Evolutionary conservation across 176 grass and related monocot species (phyloP), one percentile per base, ranked within the genome.

Genomic region (Musa acuminata): DNA sequence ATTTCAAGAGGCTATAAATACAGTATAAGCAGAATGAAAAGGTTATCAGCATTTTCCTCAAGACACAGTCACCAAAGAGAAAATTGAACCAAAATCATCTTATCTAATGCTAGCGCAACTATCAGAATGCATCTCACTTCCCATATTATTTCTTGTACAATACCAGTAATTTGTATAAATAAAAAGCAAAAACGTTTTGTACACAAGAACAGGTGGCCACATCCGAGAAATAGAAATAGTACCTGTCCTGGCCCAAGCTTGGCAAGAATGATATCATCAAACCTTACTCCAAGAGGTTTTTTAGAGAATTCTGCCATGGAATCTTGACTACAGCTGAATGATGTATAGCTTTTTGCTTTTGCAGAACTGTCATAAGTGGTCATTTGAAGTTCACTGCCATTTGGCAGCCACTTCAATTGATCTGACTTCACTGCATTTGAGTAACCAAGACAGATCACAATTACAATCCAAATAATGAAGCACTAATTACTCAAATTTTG

Each of bases 201-300:
- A 21, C n/a, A n/a, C 19, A 21, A 20, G 57, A 60, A 60, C 13
- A 60, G n/a, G 9, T 6, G 16, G 26, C 11, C 4, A 67, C 25
- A 13, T 25, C 8, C 8, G 10, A 9, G 6, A 51, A 70, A 70
- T 70, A 19, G 13, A 49, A 70, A 70, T 8, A 73, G 70, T 76
- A 93, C 90, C 86, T 98, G 94, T 83, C 94, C 90, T 55, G 94
- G 86, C 51, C 94, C 90, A 82, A 98, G 85, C 85, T 87, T 91
- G 51, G 87, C 86, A 82, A 98, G 79, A 80, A 84, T 93, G 76
- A 98, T 93, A 75, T 98, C 88, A 78, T 87, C 73, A 69, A 82
- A 73, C 78, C 82, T 93, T 54, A 91, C 86, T 64, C 69, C 82
- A 64, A 98, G 80, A 49, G 86, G 62, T 29, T 71, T 89, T 53